Base-by-base conservation (phyloP, 2,329 filamentous ascomycete genomes). In the Teratosphaeria nubilosa region DNA sequence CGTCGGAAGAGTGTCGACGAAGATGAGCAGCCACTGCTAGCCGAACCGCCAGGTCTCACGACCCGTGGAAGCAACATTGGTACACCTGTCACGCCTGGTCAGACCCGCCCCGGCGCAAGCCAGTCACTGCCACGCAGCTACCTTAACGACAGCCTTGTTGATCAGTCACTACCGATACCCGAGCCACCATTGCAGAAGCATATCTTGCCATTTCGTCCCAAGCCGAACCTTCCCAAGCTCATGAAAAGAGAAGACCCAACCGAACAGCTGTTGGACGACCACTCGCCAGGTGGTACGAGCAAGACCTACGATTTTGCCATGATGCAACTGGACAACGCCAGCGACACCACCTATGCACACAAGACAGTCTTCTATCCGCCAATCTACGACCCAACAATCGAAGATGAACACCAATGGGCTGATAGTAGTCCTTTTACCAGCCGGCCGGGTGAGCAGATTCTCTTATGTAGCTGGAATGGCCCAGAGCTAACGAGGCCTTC, bases 401-500 rank as follows among this genome's bases (percentile, higher is more conserved):
- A 30, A 24, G 50, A 60, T 2, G 34, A 16, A 27, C 34, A 62
- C 13, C 65, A 63, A 25, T 68, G 64, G 64, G 53, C 53, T n/a
- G 60, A 56, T 9, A 53, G 56, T 9, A 56, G 59, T 27, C 41
- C 41, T 6, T 60, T 58, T 4, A 62, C 52, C 7, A 63, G 60
- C 51, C 59, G 66, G 3, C 65, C 67, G 1, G 51, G 31, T 53
- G 25, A 31, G 31, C 25, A 53, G 1, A 6, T 53, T n/a, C 24
- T 16, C 27, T 34, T 6, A 52, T 22, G 7, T 22, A 24, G 24
- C 24, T 27, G 14, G 24, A 6, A 25, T 37, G 22, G 13, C 31
- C 25, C n/a, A 13, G 30, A 6, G 22, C 22, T 25, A 16, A 27
- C 31, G 27, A 41, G n/a, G 5, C 7, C 53, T 1, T 10, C 20